Conservation (phyloP, 2,329 filamentous ascomycete genomes). For the Colletotrichum phormii region DNA sequence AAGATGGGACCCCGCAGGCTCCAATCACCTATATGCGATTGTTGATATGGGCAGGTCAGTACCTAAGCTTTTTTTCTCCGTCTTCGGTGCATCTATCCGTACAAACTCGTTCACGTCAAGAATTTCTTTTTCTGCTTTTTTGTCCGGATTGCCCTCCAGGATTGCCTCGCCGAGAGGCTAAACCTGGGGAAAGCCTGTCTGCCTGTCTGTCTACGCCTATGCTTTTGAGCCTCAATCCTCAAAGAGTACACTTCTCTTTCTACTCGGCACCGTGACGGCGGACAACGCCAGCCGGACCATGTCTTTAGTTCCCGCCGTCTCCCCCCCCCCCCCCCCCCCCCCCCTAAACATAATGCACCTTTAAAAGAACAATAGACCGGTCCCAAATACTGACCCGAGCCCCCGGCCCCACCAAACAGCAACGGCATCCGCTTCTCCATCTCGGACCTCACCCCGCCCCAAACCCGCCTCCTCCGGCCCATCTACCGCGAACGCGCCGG, state of each 20-base stretch:
- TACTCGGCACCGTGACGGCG: not conserved
- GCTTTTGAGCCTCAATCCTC: not conserved
- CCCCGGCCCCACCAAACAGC: conserved; percentile 55
- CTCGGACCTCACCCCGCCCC: conserved; percentile 79
- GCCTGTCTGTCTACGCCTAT: not conserved
- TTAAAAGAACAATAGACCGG: not conserved
- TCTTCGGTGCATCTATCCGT: not conserved
- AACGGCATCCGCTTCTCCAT: conserved; percentile 96
- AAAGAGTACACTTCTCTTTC: not conserved
- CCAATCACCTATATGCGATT: conserved; percentile 65
- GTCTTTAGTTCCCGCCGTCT: not conserved
- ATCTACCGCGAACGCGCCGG: conserved; percentile 81
- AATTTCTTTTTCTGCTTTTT: not conserved
- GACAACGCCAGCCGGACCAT: not conserved
- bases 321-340: no score
- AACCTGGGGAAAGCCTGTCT: not conserved
- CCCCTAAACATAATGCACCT: not conserved
- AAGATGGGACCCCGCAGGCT: conserved; percentile 57
- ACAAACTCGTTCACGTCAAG: not conserved
- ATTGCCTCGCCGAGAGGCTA: not conserved
- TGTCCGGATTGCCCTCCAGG: not conserved
- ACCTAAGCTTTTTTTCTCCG: conserved; percentile 19
- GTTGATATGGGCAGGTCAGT: conserved; percentile 71
- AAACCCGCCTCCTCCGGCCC: conserved; percentile 78
- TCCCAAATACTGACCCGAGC: conserved; percentile 13